phyloP scores from a whole-genome alignment of 2,329 filamentous ascomycete species.

The Colletotrichum paranaense region DNA sequence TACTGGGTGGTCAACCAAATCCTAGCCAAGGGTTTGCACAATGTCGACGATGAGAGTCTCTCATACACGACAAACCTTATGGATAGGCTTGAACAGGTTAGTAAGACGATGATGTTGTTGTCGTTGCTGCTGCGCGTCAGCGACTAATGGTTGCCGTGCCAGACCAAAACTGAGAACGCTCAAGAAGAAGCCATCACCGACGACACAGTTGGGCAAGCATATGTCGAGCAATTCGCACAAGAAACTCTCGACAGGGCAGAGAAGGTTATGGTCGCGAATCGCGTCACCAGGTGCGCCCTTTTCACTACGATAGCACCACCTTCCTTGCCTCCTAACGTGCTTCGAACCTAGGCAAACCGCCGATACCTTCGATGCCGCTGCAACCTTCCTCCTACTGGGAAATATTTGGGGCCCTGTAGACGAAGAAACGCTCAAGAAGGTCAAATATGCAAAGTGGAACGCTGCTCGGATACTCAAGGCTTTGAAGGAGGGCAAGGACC shows the following conservation, averaged over 20 bases:
- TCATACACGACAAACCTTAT: slow-evolving; percentile 86
- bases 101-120: slow-evolving; percentile 24
- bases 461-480: slow-evolving; percentile 91
- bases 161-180: slow-evolving; percentile 79
- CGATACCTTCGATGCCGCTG: slow-evolving; percentile 91
- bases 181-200: slow-evolving; percentile 87
- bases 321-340: not conserved
- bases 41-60: slow-evolving; percentile 79
- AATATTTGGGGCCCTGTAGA: slow-evolving; percentile 85
- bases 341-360: slow-evolving; percentile 78
- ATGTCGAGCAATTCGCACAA: slow-evolving; percentile 92
- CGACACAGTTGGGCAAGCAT: slow-evolving; percentile 87
- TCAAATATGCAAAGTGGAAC: slow-evolving; percentile 97
- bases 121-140: not conserved
- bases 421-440: slow-evolving; percentile 82
- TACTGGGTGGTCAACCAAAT: slow-evolving; percentile 96
- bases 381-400: slow-evolving; percentile 90
- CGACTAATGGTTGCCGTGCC: slow-evolving; percentile 31
- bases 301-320: not conserved
- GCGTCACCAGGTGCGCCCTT: slow-evolving; percentile 70
- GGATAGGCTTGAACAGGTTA: slow-evolving; percentile 87
- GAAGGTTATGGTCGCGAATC: slow-evolving; percentile 82
- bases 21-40: slow-evolving; percentile 82
- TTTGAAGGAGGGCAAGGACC: slow-evolving; percentile 89
- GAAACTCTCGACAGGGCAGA: slow-evolving; percentile 90